Evolutionary conservation across 768 basidiomycete genomes (phyloP), one percentile per base, ranked within the genome.

Genomic region (Coprinopsis sp.): DNA sequence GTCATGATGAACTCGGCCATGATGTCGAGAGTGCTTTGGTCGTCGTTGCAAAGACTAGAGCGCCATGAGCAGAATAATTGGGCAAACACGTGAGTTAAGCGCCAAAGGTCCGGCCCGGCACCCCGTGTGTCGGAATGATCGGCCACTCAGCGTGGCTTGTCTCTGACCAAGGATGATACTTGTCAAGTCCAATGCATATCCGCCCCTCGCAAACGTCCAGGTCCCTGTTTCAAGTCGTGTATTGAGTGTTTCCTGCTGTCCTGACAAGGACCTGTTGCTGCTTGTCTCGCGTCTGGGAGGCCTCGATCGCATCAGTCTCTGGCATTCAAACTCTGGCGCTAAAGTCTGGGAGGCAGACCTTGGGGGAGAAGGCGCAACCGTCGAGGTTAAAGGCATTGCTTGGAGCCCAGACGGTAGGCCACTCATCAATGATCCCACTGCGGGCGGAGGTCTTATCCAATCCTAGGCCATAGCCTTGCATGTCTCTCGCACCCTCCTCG

Each of bases 301-400:
- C 25, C 74, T 76, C 51, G 86, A 89, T 57, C 75, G 79, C 50
- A 62, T 91, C 58, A 79, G 81, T 52, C 69, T 92, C 29, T 92
- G 87, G 87, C 90, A 87, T 42, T 69, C 67, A 55, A 77, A 82
- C 61, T 81, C 84, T 53, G 87, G 89, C 14, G 66, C 79, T 6
- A 90, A 81, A 63, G 81, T 84, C 51, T 92, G 90, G 90, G 88
- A 91, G 57, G 72, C 87, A 29, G 82, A 84, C 54, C 71, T 85
- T 31, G 78, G 76, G 28, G 66, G 70, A 33, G 70, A 76, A 50
- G 59, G 65, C 42, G 63, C 62, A 23, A 69, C 66, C 33, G 72
- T 76, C 37, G 72, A 76, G 44, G 74, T 87, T 23, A 69, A 76
- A 33, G 80, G 69, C 37, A 57, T 91, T 25, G 77, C 78, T 11